Base-by-base conservation (phyloP, 2,329 filamentous ascomycete species). In the Arthrobotrys conoides region DNA sequence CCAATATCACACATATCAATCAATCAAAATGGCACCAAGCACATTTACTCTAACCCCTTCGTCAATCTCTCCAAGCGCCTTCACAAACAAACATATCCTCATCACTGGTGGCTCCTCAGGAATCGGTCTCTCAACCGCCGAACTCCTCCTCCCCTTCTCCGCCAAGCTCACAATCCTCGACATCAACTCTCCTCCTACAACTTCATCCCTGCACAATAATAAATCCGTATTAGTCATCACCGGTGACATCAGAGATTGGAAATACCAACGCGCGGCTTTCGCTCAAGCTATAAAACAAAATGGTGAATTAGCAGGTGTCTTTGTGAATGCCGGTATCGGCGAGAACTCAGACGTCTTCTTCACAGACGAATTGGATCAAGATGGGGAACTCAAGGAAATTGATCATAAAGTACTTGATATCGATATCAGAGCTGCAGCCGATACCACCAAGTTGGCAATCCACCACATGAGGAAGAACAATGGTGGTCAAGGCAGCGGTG, bases 301-400 rank as follows among this genome's bases (percentile, higher is more conserved):
- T 81, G 84, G 85, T 5, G 82, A 83, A 9, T 85, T 87, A 49
- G 85, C 86, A 67, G 83, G 83, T 46, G 86, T 87, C 14, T 88
- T 87, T 79, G 85, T 87, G 57, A 87, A 87, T 66, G 86, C 87
- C 4, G 87, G 87, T 0, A 85, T 87, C 24, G 84, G 85, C 30
- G 87, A 88, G 79, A 84, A 86, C 61, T 83, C 83, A 48, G 86
- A 87, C 57, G 86, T 87, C 78, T 87, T 88, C 82, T 88, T 87
- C 83, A 85, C 83, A 3, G 86, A 87, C 64, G 83, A 85, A 8
- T 63, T 85, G 4, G 86, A 87, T 64, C 73, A 49, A 0, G 69
- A 83, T 4, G 86, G 86, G 0, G 81, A 85, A 73, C 81, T 87
- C n/a, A 83, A 83, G 55, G 86, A 86, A 81, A 86, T 86, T 9